Conservation (phyloP, 2,329 filamentous ascomycete genomes). For the Sporothrix dimorphospora region DNA sequence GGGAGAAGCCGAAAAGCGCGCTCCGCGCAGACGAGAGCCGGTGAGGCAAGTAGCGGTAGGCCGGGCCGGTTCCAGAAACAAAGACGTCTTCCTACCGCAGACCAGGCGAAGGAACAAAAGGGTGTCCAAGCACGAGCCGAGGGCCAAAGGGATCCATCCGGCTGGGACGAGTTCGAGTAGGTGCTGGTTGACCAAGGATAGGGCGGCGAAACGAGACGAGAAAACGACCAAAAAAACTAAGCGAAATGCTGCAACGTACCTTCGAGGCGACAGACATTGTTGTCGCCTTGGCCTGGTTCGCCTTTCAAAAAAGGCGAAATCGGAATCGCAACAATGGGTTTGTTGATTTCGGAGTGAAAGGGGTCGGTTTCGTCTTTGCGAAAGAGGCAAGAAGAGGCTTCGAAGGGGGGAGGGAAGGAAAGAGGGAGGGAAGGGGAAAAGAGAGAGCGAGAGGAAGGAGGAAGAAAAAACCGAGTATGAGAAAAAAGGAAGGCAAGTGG, state of each 20-base stretch:
- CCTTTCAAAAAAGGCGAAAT: slow-evolving; percentile 55
- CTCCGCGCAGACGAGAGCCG: background rate
- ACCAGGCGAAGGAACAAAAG: background rate
- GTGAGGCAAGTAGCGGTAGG: background rate
- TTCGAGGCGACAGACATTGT: slow-evolving; percentile 66
- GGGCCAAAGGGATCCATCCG: background rate
- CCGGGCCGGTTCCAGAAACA: background rate
- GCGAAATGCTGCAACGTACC: slow-evolving; percentile 49
- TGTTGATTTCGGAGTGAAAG: slow-evolving; percentile 11
- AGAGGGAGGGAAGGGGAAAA: slow-evolving; percentile 33
- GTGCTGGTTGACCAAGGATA: background rate
- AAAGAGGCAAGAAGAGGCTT: slow-evolving; percentile 15
- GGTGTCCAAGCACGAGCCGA: background rate
- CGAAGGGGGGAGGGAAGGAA: slow-evolving; percentile 8
- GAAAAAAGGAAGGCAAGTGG: slow-evolving; percentile 28
- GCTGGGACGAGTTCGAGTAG: background rate
- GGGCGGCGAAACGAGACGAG: background rate
- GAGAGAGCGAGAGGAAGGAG: slow-evolving; percentile 32
- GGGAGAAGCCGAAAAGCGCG: background rate
- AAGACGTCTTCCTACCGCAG: background rate
- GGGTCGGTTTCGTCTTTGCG: background rate
- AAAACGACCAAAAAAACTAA: background rate
- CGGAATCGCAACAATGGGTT: slow-evolving; percentile 35
- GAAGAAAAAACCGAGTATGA: slow-evolving; percentile 27
- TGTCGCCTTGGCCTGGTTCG: slow-evolving; percentile 56